A percentile compares a stretch with the other conserved stretches of the same genome.
Evolutionary conservation across 331 rosid genomes (phyloP).

Genomic region (Telfairia occidentalis): DNA sequence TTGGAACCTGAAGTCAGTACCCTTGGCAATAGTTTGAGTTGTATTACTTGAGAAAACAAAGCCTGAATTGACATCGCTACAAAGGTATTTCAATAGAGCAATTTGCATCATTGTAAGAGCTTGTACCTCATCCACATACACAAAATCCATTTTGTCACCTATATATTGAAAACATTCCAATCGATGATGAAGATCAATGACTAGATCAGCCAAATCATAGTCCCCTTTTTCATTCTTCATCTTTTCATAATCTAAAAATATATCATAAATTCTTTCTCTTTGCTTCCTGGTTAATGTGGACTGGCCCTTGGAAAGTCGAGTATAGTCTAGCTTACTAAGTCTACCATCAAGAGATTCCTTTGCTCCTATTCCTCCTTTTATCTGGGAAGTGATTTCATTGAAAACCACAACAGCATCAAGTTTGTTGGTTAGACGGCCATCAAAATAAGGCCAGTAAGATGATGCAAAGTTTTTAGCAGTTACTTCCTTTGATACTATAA

Average conservation of each 20-base stretch:
- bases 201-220: slow-evolving; percentile 65
- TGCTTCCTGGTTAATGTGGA: slow-evolving; percentile 28
- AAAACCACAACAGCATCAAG: slow-evolving; percentile 53
- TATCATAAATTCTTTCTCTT: slow-evolving; percentile 40
- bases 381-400: slow-evolving; percentile 55
- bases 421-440: slow-evolving; percentile 30
- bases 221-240: slow-evolving; percentile 48
- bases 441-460: slow-evolving; percentile 55
- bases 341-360: slow-evolving; percentile 28
- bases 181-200: slow-evolving; percentile 43
- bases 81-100: slow-evolving; percentile 49
- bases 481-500: slow-evolving; percentile 47
- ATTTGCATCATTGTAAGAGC: slow-evolving; percentile 71
- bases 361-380: slow-evolving; percentile 45
- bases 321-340: slow-evolving; percentile 40
- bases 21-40: slow-evolving; percentile 65
- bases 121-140: slow-evolving; percentile 74
- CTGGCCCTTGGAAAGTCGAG: slow-evolving; percentile 25
- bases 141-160: slow-evolving; percentile 48
- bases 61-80: slow-evolving; percentile 62
- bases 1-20: slow-evolving; percentile 60
- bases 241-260: slow-evolving; percentile 48
- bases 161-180: slow-evolving; percentile 25
- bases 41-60: slow-evolving; percentile 79
- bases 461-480: slow-evolving; percentile 41